Evolutionary conservation across 495 filamentous ascomycete species (phyloP).

Genomic region (Tuber magnatum): DNA sequence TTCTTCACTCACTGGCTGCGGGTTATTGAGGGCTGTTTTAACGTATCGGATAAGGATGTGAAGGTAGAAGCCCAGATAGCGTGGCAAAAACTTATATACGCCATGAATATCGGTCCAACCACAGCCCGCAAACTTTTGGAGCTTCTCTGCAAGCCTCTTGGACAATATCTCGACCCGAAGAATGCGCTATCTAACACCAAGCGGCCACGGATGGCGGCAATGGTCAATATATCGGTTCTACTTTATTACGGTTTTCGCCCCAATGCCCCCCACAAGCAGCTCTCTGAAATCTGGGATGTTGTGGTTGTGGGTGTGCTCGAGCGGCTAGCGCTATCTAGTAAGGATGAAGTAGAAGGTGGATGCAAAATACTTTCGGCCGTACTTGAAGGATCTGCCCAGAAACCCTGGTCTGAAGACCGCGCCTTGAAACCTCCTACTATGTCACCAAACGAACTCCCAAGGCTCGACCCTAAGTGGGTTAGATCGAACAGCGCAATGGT

Average conservation of each 20-base stretch:
- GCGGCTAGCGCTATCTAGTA: constrained; percentile 44
- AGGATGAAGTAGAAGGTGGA: constrained; percentile 47
- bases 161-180: constrained; percentile 61
- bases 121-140: constrained; percentile 54
- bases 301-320: constrained; percentile 56
- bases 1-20: constrained; percentile 63
- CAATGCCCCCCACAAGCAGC: constrained; percentile 51
- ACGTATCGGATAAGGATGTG: constrained; percentile 62
- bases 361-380: constrained; percentile 61
- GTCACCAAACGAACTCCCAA: constrained; percentile 63
- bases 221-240: constrained; percentile 66
- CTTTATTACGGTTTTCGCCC: constrained; percentile 83
- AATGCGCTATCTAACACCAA: constrained; percentile 52
- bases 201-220: constrained; percentile 51
- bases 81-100: constrained; percentile 76
- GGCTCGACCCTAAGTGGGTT: constrained; percentile 81
- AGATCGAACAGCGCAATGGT: constrained; percentile 59
- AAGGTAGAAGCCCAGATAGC: constrained; percentile 70
- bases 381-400: constrained; percentile 57
- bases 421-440: constrained; percentile 54
- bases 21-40: constrained; percentile 76
- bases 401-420: constrained; percentile 65
- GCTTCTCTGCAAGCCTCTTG: constrained; percentile 63
- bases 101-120: constrained; percentile 54
- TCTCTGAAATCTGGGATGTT: constrained; percentile 73